These are phyloP conservation scores for Discostella pseudostelligera DNA, from an alignment of 108 stramenopile genomes.

Conservation along the genomic window DNA sequence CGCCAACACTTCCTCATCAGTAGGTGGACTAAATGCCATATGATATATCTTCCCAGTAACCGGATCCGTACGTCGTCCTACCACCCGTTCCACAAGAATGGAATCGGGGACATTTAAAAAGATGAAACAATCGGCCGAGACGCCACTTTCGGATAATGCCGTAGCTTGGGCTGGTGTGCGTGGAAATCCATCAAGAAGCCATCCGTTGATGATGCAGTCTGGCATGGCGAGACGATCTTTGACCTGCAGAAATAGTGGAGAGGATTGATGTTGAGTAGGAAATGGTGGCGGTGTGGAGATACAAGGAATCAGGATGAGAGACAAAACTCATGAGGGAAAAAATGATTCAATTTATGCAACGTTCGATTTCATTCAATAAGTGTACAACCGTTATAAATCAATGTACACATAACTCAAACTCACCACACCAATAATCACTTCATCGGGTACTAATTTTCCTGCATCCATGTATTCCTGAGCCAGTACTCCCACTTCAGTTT, in stretches of 20 bases:
- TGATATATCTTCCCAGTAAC: slow-evolving; percentile 96
- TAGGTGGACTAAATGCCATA: slow-evolving; percentile 89
- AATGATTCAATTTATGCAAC: background rate
- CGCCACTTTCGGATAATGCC: slow-evolving; percentile 81
- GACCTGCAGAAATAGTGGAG: slow-evolving; percentile 40
- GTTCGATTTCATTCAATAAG: too few relatives aligned
- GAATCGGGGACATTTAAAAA: slow-evolving; percentile 94
- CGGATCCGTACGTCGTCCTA: slow-evolving; percentile 94
- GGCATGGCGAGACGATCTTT: slow-evolving; percentile 80
- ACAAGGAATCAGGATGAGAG: slow-evolving; percentile 3
- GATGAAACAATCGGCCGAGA: slow-evolving; percentile 87
- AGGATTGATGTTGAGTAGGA: background rate
- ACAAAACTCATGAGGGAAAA: background rate
- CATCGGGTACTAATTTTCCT: slow-evolving; percentile 95
- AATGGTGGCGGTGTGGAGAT: background rate
- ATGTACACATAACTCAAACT: slow-evolving; percentile 9
- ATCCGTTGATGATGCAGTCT: slow-evolving; percentile 87
- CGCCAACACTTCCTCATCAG: slow-evolving; percentile 65
- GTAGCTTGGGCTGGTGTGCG: slow-evolving; percentile 93
- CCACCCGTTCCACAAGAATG: slow-evolving; percentile 91
- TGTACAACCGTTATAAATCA: background rate
- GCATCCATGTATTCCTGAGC: slow-evolving; percentile 90
- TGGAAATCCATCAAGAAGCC: slow-evolving; percentile 98
- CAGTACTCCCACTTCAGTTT: slow-evolving; percentile 59
- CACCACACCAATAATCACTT: slow-evolving; percentile 92